Percentiles rank a stretch among this genome's conserved stretches.
phyloP scores from a whole-genome alignment of 441 rosid species.

The Aleurites moluccanus region DNA sequence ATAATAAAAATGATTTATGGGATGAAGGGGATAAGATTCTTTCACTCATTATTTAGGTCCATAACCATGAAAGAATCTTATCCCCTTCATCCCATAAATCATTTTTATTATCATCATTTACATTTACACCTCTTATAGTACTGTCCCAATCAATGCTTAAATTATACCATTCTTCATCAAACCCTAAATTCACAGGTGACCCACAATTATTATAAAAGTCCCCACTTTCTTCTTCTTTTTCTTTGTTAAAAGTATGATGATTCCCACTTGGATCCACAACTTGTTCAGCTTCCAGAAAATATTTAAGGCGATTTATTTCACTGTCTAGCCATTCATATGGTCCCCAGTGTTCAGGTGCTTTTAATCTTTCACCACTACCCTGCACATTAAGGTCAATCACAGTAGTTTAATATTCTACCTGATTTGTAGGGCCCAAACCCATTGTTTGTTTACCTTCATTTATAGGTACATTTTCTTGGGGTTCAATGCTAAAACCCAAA shows the following conservation, averaged over 20 bases:
- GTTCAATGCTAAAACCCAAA: no score
- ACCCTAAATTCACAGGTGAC: constrained; percentile 25
- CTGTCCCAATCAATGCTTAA: constrained; percentile 41
- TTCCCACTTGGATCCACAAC: constrained; percentile 24
- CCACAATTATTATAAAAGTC: constrained; percentile 24
- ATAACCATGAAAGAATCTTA: constrained; percentile 13
- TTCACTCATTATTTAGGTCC: no score
- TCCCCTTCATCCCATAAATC: constrained; percentile 32
- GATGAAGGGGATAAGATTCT: constrained; percentile 27
- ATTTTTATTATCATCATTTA: background rate
- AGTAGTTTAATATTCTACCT: background rate
- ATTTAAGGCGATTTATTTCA: constrained; percentile 59
- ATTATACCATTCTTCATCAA: constrained; percentile 30
- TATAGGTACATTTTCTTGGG: no score
- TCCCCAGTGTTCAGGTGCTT: constrained; percentile 34
- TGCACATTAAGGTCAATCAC: constrained; percentile 11
- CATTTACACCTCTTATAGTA: constrained; percentile 13
- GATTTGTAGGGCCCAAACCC: background rate
- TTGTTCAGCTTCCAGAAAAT: constrained; percentile 27
- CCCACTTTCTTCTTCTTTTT: constrained; percentile 27
- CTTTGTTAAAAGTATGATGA: constrained; percentile 1
- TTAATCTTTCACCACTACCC: constrained; percentile 10
- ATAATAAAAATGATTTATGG: constrained; percentile 21
- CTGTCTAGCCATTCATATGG: constrained; percentile 74
- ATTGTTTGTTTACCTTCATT: background rate